These are phyloP conservation scores for Thielaviopsis populi DNA, from an alignment of 2,329 filamentous ascomycete species.

Conservation along the genomic window DNA sequence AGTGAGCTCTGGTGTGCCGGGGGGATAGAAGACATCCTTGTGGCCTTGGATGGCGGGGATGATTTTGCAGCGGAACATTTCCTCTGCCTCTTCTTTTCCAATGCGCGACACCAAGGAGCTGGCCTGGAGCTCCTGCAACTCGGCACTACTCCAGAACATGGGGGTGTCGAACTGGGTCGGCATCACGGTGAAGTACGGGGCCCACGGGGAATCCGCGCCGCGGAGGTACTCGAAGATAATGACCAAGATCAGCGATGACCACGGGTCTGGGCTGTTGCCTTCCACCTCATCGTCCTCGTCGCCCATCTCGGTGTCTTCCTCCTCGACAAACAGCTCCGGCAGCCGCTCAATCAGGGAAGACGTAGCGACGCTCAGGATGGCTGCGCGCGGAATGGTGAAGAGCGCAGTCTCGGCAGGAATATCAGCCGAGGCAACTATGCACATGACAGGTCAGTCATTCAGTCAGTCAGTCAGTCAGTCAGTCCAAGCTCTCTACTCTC, in stretches of 20 bases:
- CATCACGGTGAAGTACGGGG: constrained; percentile 61
- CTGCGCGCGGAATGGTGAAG: constrained; percentile 60
- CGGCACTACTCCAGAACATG: constrained; percentile 70
- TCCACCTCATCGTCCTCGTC: constrained; percentile 26
- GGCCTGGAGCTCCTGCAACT: constrained; percentile 59
- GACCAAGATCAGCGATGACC: constrained; percentile 52
- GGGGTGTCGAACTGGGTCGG: constrained; percentile 62
- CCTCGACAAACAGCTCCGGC: constrained; percentile 35
- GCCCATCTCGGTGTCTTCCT: constrained; percentile 20
- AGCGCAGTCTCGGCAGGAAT: constrained; percentile 62
- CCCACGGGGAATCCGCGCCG: constrained; percentile 51
- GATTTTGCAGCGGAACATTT: constrained; percentile 46
- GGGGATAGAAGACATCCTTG: constrained; percentile 31
- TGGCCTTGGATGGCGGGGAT: constrained; percentile 36
- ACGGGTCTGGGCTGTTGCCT: constrained; percentile 32
- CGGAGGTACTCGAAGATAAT: constrained; percentile 62
- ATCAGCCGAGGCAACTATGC: constrained; percentile 50
- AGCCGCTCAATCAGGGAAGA: constrained; percentile 49
- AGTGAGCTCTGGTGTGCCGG: constrained; percentile 22
- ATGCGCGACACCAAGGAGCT: constrained; percentile 65
- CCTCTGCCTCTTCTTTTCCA: constrained; percentile 55
- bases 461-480: background rate
- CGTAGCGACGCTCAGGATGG: constrained; percentile 58
- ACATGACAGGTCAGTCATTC: background rate
- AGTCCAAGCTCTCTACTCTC: background rate